Conservation (phyloP, 495 filamentous ascomycete genomes). For the Xylaria curta region DNA sequence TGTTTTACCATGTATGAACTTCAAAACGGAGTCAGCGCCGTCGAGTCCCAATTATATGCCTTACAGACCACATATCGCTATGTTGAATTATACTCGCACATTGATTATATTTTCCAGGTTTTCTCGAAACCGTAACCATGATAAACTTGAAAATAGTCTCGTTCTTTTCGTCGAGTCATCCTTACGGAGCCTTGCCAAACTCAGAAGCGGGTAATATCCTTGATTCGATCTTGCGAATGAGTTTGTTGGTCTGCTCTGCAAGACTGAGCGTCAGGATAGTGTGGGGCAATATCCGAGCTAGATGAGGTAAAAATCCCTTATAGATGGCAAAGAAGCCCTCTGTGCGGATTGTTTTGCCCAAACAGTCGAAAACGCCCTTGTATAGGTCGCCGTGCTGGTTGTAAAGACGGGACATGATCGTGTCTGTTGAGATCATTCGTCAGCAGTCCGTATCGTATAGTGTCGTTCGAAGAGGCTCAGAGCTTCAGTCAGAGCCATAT, state of each 20-base stretch:
- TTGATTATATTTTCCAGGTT: background rate
- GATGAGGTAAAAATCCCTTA: slow-evolving; percentile 95
- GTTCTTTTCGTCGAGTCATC: background rate
- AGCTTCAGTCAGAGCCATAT: background rate
- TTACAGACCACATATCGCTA: background rate
- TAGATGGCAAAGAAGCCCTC: slow-evolving; percentile 95
- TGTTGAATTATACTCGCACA: background rate
- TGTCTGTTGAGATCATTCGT: slow-evolving; percentile 63
- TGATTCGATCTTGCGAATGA: slow-evolving; percentile 78
- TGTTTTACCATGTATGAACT: background rate
- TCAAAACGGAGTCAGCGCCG: background rate
- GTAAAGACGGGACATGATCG: slow-evolving; percentile 98
- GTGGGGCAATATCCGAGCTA: slow-evolving; percentile 93
- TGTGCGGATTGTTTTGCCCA: slow-evolving; percentile 86
- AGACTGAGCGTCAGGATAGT: slow-evolving; percentile 91
- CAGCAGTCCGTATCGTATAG: slow-evolving; percentile 9
- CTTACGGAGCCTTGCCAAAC: slow-evolving; percentile 37
- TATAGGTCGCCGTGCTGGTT: slow-evolving; percentile 99
- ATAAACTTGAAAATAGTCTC: background rate
- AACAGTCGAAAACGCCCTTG: slow-evolving; percentile 87
- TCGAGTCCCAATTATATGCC: background rate
- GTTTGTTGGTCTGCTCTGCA: slow-evolving; percentile 96
- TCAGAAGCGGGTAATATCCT: slow-evolving; percentile 56
- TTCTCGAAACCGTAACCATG: background rate
- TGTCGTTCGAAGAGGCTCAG: background rate